Conservation (phyloP, 2,329 filamentous ascomycete genomes). For the Aspergillus ochraceus region DNA sequence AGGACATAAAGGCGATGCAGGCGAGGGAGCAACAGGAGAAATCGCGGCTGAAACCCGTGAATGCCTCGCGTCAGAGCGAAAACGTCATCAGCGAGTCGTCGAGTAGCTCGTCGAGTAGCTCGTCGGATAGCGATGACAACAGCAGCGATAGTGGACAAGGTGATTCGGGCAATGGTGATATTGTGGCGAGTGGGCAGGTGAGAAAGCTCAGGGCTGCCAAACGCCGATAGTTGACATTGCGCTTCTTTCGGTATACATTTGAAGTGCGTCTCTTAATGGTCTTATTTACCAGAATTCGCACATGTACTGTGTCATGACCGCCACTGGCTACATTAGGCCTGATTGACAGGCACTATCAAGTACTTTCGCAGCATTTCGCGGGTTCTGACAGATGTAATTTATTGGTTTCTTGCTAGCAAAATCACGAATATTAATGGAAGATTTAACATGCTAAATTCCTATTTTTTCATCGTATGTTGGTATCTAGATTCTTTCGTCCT, state of each 20-base stretch:
- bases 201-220: slow-evolving; percentile 13
- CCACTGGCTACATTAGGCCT: neutral
- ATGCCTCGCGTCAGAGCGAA: neutral
- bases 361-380: neutral
- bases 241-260: neutral
- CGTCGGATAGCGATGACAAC: slow-evolving; percentile 3
- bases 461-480: no score
- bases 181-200: slow-evolving; percentile 22
- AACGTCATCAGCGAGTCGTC: slow-evolving; percentile 15
- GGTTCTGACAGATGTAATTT: neutral
- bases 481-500: neutral
- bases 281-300: neutral
- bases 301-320: neutral
- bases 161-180: slow-evolving; percentile 21
- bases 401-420: neutral
- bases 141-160: neutral
- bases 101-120: slow-evolving; percentile 1
- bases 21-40: slow-evolving; percentile 10
- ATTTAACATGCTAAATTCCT: no score
- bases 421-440: no score
- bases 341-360: neutral
- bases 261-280: neutral
- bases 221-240: neutral
- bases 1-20: slow-evolving; percentile 5
- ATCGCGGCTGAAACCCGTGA: slow-evolving; percentile 1